Evolutionary conservation across 352 stramenopile species (phyloP), one percentile per base, ranked within the genome.

Genomic region (Pythium grandisporangium): DNA sequence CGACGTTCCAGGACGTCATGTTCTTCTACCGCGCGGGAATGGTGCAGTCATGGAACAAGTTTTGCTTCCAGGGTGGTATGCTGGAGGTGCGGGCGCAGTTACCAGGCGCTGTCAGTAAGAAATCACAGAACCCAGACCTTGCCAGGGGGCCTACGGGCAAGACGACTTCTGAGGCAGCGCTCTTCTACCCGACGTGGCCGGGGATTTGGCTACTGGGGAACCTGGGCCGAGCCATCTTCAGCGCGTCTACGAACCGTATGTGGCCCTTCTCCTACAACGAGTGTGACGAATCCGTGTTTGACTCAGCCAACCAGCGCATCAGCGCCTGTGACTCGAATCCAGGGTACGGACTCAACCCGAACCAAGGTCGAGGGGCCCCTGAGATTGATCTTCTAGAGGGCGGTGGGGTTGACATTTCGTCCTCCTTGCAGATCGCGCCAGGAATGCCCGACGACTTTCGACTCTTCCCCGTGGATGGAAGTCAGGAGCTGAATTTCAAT

Each of bases 361-460:
- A 51, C 23, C 51, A 60, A 22, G 51, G 51, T 2, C 63, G 87
- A 11, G 87, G 87, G 32, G 74, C 83, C 25, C 86, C 87, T 2
- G 87, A 96, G 55, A 96, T 96, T 56, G 87, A 96, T 65, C 67
- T 96, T 21, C 57, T 96, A 7, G 87, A 69, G 95, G 68, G 77
- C 64, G 59, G 55, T 37, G 59, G 55, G 8, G 33, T 36, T 63
- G 37, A 53, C 44, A 53, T 91, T 56, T 94, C 77, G 21, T 75
- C 74, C 39, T 92, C 81, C 26, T 61, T 92, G 12, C 86, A 96
- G 55, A 65, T 93, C 22, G 53, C 47, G 10, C 65, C 66, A 0
- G 74, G 66, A 6, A 64, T 64, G 47, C 63, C 63, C 22, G 37
- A 36, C 5, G 30, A 65, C 33, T 67, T 54, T 22, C 50, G 58